Conservation (phyloP, 1,284 basidiomycete genomes). For the Puccinia horiana region DNA sequence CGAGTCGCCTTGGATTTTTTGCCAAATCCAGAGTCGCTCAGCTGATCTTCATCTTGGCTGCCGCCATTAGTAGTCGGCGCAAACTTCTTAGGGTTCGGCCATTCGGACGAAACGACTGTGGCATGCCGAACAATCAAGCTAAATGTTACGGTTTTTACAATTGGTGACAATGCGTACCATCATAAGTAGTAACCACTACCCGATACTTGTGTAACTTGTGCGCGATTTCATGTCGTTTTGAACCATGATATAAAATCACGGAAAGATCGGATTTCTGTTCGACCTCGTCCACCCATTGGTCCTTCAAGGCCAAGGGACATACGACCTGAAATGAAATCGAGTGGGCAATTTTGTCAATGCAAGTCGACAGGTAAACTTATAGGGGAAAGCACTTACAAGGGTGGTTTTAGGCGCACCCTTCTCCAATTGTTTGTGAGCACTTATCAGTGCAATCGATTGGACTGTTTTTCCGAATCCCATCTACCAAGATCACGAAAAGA, state of each 20-base stretch:
- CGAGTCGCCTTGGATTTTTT: conserved; percentile 59
- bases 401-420: conserved; percentile 39
- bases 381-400: conserved; percentile 60
- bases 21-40: conserved; percentile 73
- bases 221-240: conserved; percentile 61
- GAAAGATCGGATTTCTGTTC: conserved; percentile 73
- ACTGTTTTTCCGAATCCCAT: conserved; percentile 78
- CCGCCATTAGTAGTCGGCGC: conserved; percentile 59
- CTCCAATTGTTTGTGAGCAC: conserved; percentile 56
- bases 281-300: conserved; percentile 88
- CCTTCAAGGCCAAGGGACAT: conserved; percentile 69
- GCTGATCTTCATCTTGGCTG: conserved; percentile 80
- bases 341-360: conserved; percentile 36
- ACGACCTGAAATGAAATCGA: conserved; percentile 56
- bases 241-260: conserved; percentile 80
- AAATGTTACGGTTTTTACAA: not conserved
- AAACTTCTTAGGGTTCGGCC: conserved; percentile 17
- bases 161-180: conserved; percentile 12
- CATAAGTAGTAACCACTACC: conserved; percentile 46
- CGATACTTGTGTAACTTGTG: conserved; percentile 47
- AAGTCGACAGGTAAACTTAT: not conserved
- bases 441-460: conserved; percentile 81
- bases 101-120: conserved; percentile 42
- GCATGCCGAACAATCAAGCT: not conserved
- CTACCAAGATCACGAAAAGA: conserved; percentile 32